Evolutionary conservation across 2,329 filamentous ascomycete species (phyloP), one percentile per base, ranked within the genome.

Genomic region (Penicillium griseofulvum): DNA sequence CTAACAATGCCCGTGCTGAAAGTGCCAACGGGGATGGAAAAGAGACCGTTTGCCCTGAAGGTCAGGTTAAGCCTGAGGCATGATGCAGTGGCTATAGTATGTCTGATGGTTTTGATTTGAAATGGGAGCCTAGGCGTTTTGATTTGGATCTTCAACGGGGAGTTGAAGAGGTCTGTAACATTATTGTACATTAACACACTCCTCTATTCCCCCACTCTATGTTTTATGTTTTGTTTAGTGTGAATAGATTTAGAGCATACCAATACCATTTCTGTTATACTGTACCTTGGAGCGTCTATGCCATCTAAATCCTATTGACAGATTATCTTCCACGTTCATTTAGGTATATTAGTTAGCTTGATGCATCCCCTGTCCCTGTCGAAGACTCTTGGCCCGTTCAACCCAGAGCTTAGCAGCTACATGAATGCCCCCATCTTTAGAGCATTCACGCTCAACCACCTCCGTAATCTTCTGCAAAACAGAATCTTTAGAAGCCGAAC

Each of bases 401-500:
- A 83, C 71, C 83, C 83, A 85, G 39, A 76, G 74, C 55, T 58
- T 68, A 38, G 76, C 78, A 17, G 82, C 74, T 34, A 64, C 65
- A 16, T 71, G 66, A 41, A 83, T 58, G 6, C 76, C 75, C 10
- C 74, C 77, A 48, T 78, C 76, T 63, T 75, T 72, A 41, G 43
- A 51, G 59, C 75, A 78, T 57, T 84, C 81, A 37, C 75, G 71
- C 52, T 84, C 83, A 45, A 90, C 79, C 49, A 95, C 71, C 61
- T 83, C 82, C 55, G 78, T 74, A 8, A 88, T 83, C 60, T 81
- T 84, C n/a, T 81, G 43, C 12, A 45, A 8, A 11, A 59, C 41
- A 3, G 37, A 31, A 42, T 33, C 37, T 4, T 19, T 11, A 26
- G 34, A 26, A 24, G 4, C 12, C 4, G 7, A 14, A 11, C n/a